phyloP scores from a whole-genome alignment of 2,329 filamentous ascomycete species.

The Xylaria sp. region DNA sequence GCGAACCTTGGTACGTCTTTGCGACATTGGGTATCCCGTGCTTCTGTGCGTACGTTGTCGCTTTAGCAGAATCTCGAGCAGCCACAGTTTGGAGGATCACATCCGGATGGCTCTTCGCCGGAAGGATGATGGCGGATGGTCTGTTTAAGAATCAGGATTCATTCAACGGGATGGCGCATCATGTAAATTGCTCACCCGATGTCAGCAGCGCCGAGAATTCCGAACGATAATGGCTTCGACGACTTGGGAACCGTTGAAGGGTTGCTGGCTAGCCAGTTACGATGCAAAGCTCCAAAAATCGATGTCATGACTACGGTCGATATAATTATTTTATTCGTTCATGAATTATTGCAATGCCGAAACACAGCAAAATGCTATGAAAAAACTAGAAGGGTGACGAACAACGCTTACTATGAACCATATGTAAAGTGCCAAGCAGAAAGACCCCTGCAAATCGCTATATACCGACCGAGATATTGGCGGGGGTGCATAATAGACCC shows the following conservation, averaged over 20 bases:
- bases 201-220: conserved; percentile 55
- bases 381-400: not conserved
- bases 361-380: not conserved
- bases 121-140: conserved; percentile 56
- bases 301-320: conserved; percentile 34
- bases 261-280: conserved; percentile 42
- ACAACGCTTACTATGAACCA: not conserved
- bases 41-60: conserved; percentile 60
- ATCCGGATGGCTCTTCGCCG: conserved; percentile 63
- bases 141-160: conserved; percentile 39
- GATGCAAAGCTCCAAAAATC: conserved; percentile 37
- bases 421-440: not conserved
- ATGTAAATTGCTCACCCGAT: conserved; percentile 49
- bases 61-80: conserved; percentile 59
- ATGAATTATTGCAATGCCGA: not conserved
- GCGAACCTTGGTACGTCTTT: conserved; percentile 59
- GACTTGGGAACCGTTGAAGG: conserved; percentile 40
- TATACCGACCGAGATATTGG: not conserved
- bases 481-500: not conserved
- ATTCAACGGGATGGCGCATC: not conserved
- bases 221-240: conserved; percentile 49
- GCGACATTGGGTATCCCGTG: conserved; percentile 62
- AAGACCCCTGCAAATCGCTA: not conserved
- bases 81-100: conserved; percentile 64
- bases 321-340: not conserved